phyloP scores from a whole-genome alignment of 768 basidiomycete species.

The Phaeotremella skinneri region DNA sequence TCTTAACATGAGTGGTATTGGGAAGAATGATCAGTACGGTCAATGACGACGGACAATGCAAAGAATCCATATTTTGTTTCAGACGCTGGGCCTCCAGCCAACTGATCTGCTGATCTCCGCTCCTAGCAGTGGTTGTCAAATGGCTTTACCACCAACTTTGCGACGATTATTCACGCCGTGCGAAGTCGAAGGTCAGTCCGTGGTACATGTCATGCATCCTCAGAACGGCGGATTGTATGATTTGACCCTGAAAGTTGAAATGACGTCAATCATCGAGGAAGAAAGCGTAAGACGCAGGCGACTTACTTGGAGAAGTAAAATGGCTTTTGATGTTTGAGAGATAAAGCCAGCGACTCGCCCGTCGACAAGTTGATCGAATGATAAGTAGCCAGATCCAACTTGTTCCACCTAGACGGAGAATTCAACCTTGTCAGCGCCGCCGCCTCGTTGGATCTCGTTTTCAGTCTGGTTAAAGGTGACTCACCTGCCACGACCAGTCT shows the following conservation, averaged over 20 bases:
- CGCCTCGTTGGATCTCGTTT: neutral
- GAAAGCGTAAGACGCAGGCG: too few species aligned
- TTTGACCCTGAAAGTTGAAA: conserved; percentile 25
- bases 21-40: conserved; percentile 1
- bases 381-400: conserved; percentile 70
- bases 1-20: too few species aligned
- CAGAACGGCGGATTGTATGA: conserved; percentile 28
- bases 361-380: conserved; percentile 71
- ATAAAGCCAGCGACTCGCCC: conserved; percentile 68
- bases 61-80: too few species aligned
- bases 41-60: too few species aligned
- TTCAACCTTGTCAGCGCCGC: neutral
- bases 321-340: conserved; percentile 78
- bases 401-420: conserved; percentile 53
- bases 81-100: too few species aligned
- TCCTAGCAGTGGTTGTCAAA: too few species aligned
- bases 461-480: conserved; percentile 54
- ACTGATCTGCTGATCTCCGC: neutral
- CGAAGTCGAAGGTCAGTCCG: neutral
- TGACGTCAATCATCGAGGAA: too few species aligned
- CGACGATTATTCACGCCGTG: neutral
- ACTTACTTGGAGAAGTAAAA: conserved; percentile 88
- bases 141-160: neutral
- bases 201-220: neutral
- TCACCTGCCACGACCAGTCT: conserved; percentile 79